Evolutionary conservation across 2,329 filamentous ascomycete species (phyloP).

Genomic region (Penicillium sumatraense): DNA sequence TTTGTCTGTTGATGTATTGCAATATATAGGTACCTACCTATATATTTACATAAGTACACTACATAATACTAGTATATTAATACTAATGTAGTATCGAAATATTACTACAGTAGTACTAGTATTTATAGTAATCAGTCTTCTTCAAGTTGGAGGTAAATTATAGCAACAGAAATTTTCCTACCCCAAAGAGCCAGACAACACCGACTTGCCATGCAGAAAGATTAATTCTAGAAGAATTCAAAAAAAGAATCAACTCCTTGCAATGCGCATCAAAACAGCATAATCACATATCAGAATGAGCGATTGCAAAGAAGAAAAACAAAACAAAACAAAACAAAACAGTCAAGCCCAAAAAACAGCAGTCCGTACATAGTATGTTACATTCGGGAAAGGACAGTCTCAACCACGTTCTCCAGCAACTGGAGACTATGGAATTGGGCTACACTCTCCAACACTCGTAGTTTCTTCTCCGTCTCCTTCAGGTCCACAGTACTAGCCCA

Average conservation of each 20-base stretch:
- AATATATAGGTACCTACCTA: no score
- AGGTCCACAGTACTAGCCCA: constrained; percentile 76
- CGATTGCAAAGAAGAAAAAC: neutral
- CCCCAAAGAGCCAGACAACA: neutral
- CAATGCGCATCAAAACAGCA: neutral
- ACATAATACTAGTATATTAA: no score
- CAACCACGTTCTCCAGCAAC: constrained; percentile 78
- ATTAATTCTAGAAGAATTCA: neutral
- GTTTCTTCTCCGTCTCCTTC: constrained; percentile 65
- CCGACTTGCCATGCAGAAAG: constrained; percentile 1
- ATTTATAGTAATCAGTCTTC: no score
- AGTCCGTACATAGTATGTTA: constrained; percentile 26
- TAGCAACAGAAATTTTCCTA: neutral
- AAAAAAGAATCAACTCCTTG: neutral
- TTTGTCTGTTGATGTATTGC: no score
- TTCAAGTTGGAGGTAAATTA: no score
- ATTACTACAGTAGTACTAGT: no score
- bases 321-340: neutral
- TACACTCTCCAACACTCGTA: constrained; percentile 75
- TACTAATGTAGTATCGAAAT: no score
- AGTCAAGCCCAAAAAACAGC: neutral
- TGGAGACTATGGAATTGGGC: constrained; percentile 78
- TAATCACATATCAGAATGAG: neutral
- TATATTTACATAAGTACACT: no score
- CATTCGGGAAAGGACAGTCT: constrained; percentile 60